Evolutionary conservation across 352 stramenopile species (phyloP), one percentile per base, ranked within the genome.

Genomic region (Phytophthora syringae): DNA sequence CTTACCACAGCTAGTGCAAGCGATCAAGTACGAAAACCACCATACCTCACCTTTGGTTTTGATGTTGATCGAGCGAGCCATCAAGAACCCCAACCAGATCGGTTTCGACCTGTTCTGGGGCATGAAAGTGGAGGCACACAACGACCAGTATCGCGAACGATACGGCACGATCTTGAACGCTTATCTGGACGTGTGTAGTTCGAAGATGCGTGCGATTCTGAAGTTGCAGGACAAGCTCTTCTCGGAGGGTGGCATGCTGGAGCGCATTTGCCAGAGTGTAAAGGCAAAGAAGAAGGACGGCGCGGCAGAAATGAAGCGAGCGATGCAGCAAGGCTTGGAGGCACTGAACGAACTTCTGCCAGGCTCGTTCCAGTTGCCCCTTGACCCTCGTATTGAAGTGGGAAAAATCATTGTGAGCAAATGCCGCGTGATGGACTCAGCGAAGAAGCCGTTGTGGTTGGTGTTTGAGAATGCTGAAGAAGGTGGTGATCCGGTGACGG

Each of bases 171-270:
- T 92, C 50, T 60, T 90, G 36, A 89, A 93, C 43, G 80, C 80
- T 15, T 93, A 93, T 54, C 32, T 92, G 30, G 82, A 93, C 44
- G 84, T 89, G 39, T 89, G 76, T 74, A 97, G 72, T 49, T 85
- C 78, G 49, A 97, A 97, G 72, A 95, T 96, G 87, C 90, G 85
- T 28, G 77, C 90, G 2, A 94, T 98, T 60, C 74, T 92, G 6
- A 93, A 94, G 76, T 79, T 98, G 2, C 86, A 97, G 58, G 72
- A 96, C 73, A 88, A 83, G 65, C 60, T 90, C 27, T 93, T 92
- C 53, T 78, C 78, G 20, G 82, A 79, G 7, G 75, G 81, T n/a
- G 86, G 80, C 20, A 91, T 77, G 73, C 93, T 82, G 30, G 84
- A 89, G 52, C 76, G 80, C n/a, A 93, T 93, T 51, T 93, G 84